These are phyloP conservation scores for Durusdinium trenchii DNA, from an alignment of 73 alveolate species.

Conservation along the genomic window DNA sequence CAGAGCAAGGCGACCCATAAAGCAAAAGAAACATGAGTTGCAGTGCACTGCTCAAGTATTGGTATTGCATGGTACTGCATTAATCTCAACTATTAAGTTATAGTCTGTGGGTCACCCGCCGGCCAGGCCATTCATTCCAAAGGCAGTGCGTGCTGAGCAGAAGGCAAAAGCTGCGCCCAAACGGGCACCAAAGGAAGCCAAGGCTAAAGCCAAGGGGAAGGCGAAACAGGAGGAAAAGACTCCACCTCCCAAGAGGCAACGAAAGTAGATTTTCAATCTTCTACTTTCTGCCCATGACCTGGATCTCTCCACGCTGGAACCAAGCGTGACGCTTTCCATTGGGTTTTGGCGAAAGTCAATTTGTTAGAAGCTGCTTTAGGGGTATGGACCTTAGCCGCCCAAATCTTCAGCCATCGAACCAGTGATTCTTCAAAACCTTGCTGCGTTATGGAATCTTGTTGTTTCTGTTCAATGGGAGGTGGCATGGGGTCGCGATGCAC, in stretches of 20 bases:
- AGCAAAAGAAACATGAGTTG: not conserved
- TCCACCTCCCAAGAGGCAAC: not conserved
- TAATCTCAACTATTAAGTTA: no score
- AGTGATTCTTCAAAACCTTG: not conserved
- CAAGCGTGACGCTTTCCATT: not conserved
- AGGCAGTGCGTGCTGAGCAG: not conserved
- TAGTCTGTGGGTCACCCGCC: no score
- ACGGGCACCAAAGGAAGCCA: not conserved
- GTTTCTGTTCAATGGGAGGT: not conserved
- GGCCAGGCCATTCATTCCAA: conserved; percentile 35
- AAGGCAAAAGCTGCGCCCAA: not conserved
- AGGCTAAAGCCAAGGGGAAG: conserved; percentile 36
- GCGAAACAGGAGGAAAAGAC: not conserved
- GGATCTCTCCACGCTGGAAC: conserved; percentile 24
- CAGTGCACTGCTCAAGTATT: no score
- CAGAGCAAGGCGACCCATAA: not conserved
- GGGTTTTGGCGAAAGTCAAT: not conserved
- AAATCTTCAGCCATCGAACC: not conserved
- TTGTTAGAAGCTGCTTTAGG: not conserved
- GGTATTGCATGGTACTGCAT: no score
- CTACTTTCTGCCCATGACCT: not conserved
- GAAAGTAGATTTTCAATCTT: not conserved
- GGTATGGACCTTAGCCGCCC: not conserved
- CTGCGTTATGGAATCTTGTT: not conserved
- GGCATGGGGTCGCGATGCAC: conserved; percentile 31